These are phyloP conservation scores for Drosera capensis DNA, from an alignment of 148 eudicot genomes.

Conservation along the genomic window DNA sequence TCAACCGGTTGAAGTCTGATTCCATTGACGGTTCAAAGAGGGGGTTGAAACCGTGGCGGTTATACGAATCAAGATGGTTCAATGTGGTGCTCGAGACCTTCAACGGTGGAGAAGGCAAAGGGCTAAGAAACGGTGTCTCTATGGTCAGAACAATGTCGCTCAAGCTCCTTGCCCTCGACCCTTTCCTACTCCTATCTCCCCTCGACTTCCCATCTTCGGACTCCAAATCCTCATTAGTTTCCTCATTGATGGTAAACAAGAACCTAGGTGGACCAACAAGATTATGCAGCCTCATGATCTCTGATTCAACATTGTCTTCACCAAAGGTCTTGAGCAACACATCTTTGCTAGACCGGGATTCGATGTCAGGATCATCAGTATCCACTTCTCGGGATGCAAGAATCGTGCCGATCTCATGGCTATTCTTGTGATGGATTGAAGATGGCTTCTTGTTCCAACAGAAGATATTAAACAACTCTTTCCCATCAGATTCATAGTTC, in stretches of 20 bases:
- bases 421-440: constrained; percentile 9
- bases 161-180: constrained; percentile 55
- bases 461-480: constrained; percentile 27
- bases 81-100: constrained; percentile 13
- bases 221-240: constrained; percentile 80
- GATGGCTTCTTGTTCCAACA: constrained; percentile 40
- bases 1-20: constrained; percentile 27
- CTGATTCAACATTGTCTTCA: constrained; percentile 45
- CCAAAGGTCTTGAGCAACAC: constrained; percentile 20
- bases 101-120: constrained; percentile 35
- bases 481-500: constrained; percentile 17
- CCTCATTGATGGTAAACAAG: constrained; percentile 77
- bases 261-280: constrained; percentile 79
- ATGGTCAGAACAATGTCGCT: constrained; percentile 41
- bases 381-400: constrained; percentile 11
- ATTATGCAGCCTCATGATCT: constrained; percentile 59
- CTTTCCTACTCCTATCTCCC: constrained; percentile 32
- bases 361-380: constrained; percentile 27
- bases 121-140: constrained; percentile 43
- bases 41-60: constrained; percentile 47
- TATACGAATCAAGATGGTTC: constrained; percentile 12
- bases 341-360: constrained; percentile 27
- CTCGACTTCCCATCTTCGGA: constrained; percentile 60
- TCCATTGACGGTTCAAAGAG: constrained; percentile 62
- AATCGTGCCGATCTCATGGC: constrained; percentile 9